Evolutionary conservation across 768 basidiomycete genomes (phyloP), one percentile per base, ranked within the genome.

Genomic region (Holtermannia corniformis): DNA sequence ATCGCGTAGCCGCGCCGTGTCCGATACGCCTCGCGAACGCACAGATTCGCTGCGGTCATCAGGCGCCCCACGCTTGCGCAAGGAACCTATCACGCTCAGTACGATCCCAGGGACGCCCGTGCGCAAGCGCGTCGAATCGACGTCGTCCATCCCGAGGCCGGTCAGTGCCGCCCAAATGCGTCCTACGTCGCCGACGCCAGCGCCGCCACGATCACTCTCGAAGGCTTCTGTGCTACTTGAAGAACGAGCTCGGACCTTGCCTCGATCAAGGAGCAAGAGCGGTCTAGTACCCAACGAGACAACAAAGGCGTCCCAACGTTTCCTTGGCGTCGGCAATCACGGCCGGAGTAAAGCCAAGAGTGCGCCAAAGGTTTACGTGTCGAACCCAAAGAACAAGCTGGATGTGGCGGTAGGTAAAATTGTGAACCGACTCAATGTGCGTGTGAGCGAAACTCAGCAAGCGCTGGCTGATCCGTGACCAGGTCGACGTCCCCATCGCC

Each of bases 341-440:
- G 27, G 32, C 26, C 7, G 5, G 19, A n/a, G n/a, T n/a, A n/a
- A n/a, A n/a, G n/a, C n/a, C n/a, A n/a, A n/a, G n/a, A n/a, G n/a
- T n/a, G n/a, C 21, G 14, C 49, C 80, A 68, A 86, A 82, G 67
- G 78, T 80, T 13, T 96, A 95, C 59, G 75, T 90, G 41, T 81
- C 92, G 2, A 82, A 95, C 69, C 85, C 87, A n/a, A 83, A 86
- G 73, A 89, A 80, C 74, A 87, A 88, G 67, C 78, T 96, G 4
- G 91, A 96, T 65, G 81, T 93, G 37, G 90, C 89, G 5, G 87
- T 96, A 46, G 91, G 89, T 19, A 83, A 86, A 61, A 86, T 96
- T 47, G 81, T 96, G 58, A 95, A 95, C 73, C 82, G 82, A 58
- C 79, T 96, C 19, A 83, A 85, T 16, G 83, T 90, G 22, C 54